Evolutionary conservation across 345 rosid genomes (phyloP), one percentile per base, ranked within the genome.

Genomic region (Ceriops zippeliana): DNA sequence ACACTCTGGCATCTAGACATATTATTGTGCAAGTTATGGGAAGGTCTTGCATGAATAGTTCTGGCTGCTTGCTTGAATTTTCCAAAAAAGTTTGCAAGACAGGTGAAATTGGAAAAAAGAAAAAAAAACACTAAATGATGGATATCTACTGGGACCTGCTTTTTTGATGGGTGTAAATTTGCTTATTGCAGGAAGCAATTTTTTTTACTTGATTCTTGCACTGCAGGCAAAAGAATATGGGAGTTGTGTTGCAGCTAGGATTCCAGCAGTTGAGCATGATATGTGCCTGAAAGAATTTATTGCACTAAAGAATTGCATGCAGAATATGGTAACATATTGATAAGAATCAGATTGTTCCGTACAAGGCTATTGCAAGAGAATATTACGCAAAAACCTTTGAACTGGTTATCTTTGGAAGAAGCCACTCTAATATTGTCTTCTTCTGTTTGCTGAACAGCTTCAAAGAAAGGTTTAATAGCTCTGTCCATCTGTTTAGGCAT

Each of bases 271-370:
- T 78, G 97, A 89, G 76, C 86, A 56, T 52, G 87, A 92, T 65
- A 84, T 89, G 83, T 96, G 99, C 75, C 74, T 89, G 86, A 92
- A 92, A 85, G 87, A 96, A 79, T 96, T 96, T 86, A 85, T 96
- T 73, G 79, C 78, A 8, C 73, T 92, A 26, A 90, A 83, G 78
- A 87, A 61, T 67, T 96, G 99, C 86, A 92, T 92, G 99, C 96
- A 87, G 71, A 86, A 84, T 78, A 83, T 84, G 88, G 99, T 96
- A 92, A 70, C 53, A 42, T 76, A 22, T 63, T 62, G 31, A 58
- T 73, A 62, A 42, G 32, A 46, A 58, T 53, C 31, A 34, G 51
- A 52, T 1, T 64, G 37, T 47, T 46, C 51, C 27, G 54, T 52
- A 24, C 22, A 61, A 63, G 62, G 58, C 20, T 19, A 42, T 42